Base-by-base conservation (phyloP, 1,139 yeast genomes). In the Candida mesenterica region DNA sequence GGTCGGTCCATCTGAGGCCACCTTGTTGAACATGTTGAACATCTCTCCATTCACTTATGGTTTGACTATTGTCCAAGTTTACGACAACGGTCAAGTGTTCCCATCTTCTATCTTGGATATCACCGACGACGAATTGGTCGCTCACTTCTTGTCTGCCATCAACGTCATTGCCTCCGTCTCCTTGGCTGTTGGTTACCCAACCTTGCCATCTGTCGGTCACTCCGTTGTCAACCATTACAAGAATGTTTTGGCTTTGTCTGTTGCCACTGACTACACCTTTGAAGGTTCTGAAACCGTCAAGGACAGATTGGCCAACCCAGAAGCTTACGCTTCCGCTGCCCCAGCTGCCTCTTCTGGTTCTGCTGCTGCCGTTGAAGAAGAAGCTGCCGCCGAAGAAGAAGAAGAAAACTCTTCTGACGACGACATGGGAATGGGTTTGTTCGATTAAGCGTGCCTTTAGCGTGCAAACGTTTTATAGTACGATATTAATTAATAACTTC, bases 41-140 rank as follows among this genome's bases (percentile, higher is more conserved):
- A 90, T 92, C 70, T 94, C 98, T 73, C 99, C 99, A 61, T 92
- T 92, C 85, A 88, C 98, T 62, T 92, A 86, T 75, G 99, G 98
- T 87, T 76, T 92, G 83, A 71, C 88, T 64, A 86, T 92, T 65
- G 88, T 83, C 63, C 95, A 88, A 76, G 97, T 92, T 66, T 92
- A 86, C 85, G 96, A 89, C 79, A 83, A 89, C 58, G 98, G 98
- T 67, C 96, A 92, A 78, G 83, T 90, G 62, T 92, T 92, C 95
- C 90, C 96, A 73, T 74, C 97, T 50, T 72, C 88, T 57, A 86
- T 92, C 80, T 87, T 92, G 75, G 99, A 92, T 74, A 90, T 92
- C 79, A 88, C 97, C 60, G 98, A 92, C 68, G 97, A 87, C 45
- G 96, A 89, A 77, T 86, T 92, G 70, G 80, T 92, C 53, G 72